Base-by-base conservation (phyloP, 495 filamentous ascomycete species). In the Talaromyces nanjingensis region DNA sequence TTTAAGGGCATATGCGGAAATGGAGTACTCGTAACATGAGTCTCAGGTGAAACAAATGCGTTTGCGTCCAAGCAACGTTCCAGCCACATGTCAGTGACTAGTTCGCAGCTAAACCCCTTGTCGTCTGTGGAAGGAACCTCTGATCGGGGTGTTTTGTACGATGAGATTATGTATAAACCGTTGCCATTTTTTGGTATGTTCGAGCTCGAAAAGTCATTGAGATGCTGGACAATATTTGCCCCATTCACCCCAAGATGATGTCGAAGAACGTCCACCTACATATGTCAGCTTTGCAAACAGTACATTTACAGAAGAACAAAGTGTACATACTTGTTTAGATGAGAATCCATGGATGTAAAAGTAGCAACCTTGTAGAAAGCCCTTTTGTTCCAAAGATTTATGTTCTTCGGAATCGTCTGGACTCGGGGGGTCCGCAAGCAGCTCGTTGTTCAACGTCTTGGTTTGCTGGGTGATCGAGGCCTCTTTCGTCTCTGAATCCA, bases 81-180 rank as follows among this genome's bases (percentile, higher is more conserved):
- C 42, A 98, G 79, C 87, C 93, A 98, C 81, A 93, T 94, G 66
- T 96, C 90, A 9, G 91, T 97, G 42, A 96, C 89, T 52, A 87
- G 73, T 37, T 75, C 73, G 61, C 77, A 76, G 63, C 73, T 77
- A 37, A 80, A 78, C 5, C 75, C 74, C 65, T 72, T 71, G 59
- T 79, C 77, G 64, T 77, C 72, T 34, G 77, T 73, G 1, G 72
- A 75, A 37, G 80, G 74, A 58, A 77, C 64, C 24, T 75, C 65
- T 12, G 69, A 67, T 37, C 64, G 69, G 14, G 74, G 72, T 14
- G 75, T 77, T 45, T 74, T 78, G 67, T 86, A 83, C 7, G 86
- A 83, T 22, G 87, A 79, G 60, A 88, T 77, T 27, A 85, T 73
- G 65, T 80, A 86, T 2, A 79, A 67, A 14, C 72, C 74, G 18